Evolutionary conservation across 1,139 yeast genomes (phyloP), one percentile per base, ranked within the genome.

Genomic region (Geotrichum klebahnii): DNA sequence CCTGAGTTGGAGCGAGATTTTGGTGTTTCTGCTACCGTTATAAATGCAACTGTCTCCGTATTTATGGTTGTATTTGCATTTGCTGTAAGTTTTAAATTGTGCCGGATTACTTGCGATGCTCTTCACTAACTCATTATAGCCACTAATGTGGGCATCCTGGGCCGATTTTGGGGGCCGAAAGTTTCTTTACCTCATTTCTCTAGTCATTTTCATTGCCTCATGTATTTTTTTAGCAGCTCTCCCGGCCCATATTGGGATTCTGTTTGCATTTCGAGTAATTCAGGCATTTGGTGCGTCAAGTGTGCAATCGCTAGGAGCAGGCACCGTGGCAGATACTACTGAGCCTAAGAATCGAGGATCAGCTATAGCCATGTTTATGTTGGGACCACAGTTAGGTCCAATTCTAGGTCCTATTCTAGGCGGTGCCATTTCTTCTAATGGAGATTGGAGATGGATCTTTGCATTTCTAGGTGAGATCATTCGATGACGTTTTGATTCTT

Each of bases 221-320:
- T 78, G 77, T 55, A 58, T 78, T 16, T 59, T 79, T 6, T 59
- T 79, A 29, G 78, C 82, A 0, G 81, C 95, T 0, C 66, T 84
- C 32, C 72, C 90, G 0, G 82, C 81, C 1, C 73, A 69, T 53
- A 82, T 87, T 37, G 75, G 75, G 1, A 74, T 80, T 36, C 72
- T 88, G 46, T 83, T 86, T 59, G 80, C 78, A 0, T 76, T 87
- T 50, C 73, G 96, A 59, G 78, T 84, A n/a, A 66, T 86, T 3
- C 76, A 84, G 46, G 96, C 95, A 51, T 94, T 88, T 0, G 81
- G 86, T 52, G 83, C 90, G 1, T 92, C 94, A 0, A 80, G 90
- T 44, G 96, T 87, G 0, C 96, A 88, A 64, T 80, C 94, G 2
- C 87, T 87, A 5, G 96, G 96, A 1, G 96, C 96, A 0, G 96